Conservation (phyloP, 352 stramenopile genomes). For the Discostella stelligera region DNA sequence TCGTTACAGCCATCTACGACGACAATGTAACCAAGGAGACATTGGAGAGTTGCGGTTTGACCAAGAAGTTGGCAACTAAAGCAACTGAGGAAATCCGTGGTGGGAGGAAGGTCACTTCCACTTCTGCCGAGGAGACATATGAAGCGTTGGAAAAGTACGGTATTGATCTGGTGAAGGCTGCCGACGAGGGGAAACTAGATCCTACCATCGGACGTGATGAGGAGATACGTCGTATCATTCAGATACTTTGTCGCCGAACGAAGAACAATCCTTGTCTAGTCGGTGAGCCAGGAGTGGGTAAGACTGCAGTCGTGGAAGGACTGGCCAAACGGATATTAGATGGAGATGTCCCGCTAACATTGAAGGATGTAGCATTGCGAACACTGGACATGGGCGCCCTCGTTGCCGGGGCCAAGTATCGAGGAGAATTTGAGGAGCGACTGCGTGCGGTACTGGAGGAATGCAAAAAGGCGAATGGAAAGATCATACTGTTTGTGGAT, state of each 20-base stretch:
- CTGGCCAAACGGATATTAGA: constrained; percentile 95
- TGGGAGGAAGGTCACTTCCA: constrained; percentile 68
- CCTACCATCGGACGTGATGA: constrained; percentile 96
- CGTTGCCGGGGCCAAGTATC: constrained; percentile 96
- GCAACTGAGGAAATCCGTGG: constrained; percentile 68
- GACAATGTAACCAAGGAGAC: constrained; percentile 62
- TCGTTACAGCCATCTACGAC: constrained; percentile 72
- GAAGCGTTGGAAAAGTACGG: constrained; percentile 83
- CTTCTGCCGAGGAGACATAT: constrained; percentile 74
- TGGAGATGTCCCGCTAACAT: constrained; percentile 92
- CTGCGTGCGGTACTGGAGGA: constrained; percentile 93
- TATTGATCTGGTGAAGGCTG: constrained; percentile 76
- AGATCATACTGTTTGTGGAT: constrained; percentile 98
- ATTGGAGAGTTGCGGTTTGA: constrained; percentile 55
- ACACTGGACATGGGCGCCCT: constrained; percentile 95
- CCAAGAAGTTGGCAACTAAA: constrained; percentile 58
- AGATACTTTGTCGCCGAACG: constrained; percentile 92
- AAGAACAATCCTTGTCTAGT: constrained; percentile 98
- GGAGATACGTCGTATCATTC: constrained; percentile 93
- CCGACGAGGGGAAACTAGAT: constrained; percentile 86
- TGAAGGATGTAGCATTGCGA: constrained; percentile 88
- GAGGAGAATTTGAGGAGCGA: constrained; percentile 98
- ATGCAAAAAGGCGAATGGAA: constrained; percentile 81
- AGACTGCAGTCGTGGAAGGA: constrained; percentile 93
- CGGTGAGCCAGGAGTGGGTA: constrained; percentile 94